Percentiles rank a stretch among this genome's conserved stretches.
phyloP scores from a whole-genome alignment of 768 basidiomycete species.

The Lactarius trivialis region DNA sequence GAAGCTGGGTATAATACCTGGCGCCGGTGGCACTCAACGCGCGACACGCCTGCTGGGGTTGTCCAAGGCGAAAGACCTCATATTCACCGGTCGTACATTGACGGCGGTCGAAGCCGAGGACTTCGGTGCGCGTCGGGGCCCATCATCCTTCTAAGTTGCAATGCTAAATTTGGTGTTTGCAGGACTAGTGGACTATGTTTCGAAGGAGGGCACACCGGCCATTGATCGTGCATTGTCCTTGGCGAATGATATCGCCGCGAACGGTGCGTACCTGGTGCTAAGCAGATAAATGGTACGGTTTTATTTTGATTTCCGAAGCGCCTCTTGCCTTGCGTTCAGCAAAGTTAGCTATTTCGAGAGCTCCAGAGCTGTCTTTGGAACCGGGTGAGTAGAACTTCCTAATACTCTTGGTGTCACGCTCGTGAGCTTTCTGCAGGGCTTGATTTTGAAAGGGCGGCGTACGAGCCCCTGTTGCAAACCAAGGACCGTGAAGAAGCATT shows the following conservation, averaged over 20 bases:
- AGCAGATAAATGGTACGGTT: not conserved
- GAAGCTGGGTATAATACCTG: conserved; percentile 76
- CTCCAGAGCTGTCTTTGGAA: conserved; percentile 72
- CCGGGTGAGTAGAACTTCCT: conserved; percentile 42
- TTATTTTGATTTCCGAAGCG: conserved; percentile 39
- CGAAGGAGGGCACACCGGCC: conserved; percentile 50
- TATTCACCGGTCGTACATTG: conserved; percentile 72
- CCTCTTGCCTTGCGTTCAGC: conserved; percentile 85
- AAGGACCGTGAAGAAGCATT: conserved; percentile 81
- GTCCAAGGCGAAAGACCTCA: conserved; percentile 78
- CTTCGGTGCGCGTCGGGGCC: conserved; percentile 45
- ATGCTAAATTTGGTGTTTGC: conserved; percentile 1
- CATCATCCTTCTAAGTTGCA: not conserved
- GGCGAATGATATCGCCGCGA: conserved; percentile 59
- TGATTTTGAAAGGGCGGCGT: conserved; percentile 85
- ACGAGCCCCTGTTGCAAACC: conserved; percentile 68
- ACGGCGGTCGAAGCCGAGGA: conserved; percentile 61
- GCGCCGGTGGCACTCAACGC: conserved; percentile 85
- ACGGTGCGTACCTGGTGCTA: conserved; percentile 42
- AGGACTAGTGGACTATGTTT: conserved; percentile 83
- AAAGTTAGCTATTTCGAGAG: conserved; percentile 77
- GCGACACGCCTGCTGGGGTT: conserved; percentile 70
- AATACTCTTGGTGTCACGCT: not conserved
- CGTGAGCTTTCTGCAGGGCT: conserved; percentile 44
- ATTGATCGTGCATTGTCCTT: conserved; percentile 65